Conservation (phyloP, 1,139 yeast genomes). For the Trichomonascaceae sp. region DNA sequence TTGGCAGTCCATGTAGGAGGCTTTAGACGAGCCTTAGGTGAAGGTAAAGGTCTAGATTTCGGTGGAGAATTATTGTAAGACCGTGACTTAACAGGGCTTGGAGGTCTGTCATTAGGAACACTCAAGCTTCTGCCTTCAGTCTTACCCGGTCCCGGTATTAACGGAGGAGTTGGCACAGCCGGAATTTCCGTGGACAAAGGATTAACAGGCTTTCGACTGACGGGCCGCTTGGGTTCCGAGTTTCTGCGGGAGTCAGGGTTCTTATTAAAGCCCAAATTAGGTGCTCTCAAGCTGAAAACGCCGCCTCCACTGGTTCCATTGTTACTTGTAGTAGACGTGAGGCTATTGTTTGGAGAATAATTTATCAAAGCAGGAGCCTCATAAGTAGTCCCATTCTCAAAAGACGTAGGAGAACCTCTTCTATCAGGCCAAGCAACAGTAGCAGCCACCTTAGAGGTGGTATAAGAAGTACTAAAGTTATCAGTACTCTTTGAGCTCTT, state of each 20-base stretch:
- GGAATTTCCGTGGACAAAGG: background rate
- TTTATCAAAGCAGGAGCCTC: background rate
- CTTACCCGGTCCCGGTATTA: background rate
- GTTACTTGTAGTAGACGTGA: background rate
- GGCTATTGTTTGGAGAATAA: background rate
- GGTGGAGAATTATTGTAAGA: slow-evolving; percentile 4
- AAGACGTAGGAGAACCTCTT: background rate
- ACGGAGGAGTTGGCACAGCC: background rate
- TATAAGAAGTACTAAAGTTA: slow-evolving; percentile 11
- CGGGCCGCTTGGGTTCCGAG: slow-evolving; percentile 6
- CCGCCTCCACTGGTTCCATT: slow-evolving; percentile 11
- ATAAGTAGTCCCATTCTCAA: background rate
- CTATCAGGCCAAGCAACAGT: slow-evolving; percentile 23
- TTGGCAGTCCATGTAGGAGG: background rate
- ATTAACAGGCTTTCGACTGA: slow-evolving; percentile 8
- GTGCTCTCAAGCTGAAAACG: slow-evolving; percentile 15
- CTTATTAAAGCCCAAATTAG: slow-evolving; percentile 15
- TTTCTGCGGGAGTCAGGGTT: slow-evolving; percentile 5
- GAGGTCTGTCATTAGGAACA: background rate
- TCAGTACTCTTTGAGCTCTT: slow-evolving; percentile 18
- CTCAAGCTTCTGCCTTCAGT: background rate
- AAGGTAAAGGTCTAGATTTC: slow-evolving; percentile 3
- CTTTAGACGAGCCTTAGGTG: background rate
- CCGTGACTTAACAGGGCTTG: background rate
- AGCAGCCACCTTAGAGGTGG: slow-evolving; percentile 24